Evolutionary conservation across 257 asterid species (phyloP), one percentile per base, ranked within the genome.

Genomic region (Ilex aquifolium): DNA sequence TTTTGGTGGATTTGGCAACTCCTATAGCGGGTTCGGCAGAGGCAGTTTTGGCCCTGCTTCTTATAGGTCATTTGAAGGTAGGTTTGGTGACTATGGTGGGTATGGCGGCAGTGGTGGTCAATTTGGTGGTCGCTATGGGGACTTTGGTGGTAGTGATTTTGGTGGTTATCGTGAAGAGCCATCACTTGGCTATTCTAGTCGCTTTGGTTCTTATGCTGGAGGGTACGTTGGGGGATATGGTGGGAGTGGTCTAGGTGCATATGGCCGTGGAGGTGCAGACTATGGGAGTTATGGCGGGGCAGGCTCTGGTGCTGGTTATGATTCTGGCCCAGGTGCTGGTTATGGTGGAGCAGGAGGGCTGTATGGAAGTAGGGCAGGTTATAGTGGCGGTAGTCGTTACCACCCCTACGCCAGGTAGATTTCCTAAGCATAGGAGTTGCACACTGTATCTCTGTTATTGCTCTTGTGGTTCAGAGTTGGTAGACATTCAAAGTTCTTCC

Each of bases 341-440:
- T 84, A 81, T 74, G 84, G 89, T 51, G 88, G 91, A 72, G 67
- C 87, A 63, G 96, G 88, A 65, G 95, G 95, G 30, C 17, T 83
- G 69, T 88, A 91, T 79, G 98, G 95, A 64, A 85, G 93, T 82
- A 91, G 98, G 80, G 78, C 90, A 76, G 95, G 96, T 67, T 88
- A 88, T 83, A 85, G 98, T 77, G 88, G 95, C 75, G 69, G 88
- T 78, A 85, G 95, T 77, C 92, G 95, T 32, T 91, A 88, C 72
- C 98, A 91, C 79, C 98, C 98, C 59, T 91, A 88, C 57, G 74
- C 91, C 73, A 82, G 96, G 79, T 91, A 91, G 96, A 82, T 83
- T 60, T 66, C 70, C 69, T 79, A 82, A 79, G 83, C 76, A 29
- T 91, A 91, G 97, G 27, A 21, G 27, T 70, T 83, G 76, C 74